phyloP scores from a whole-genome alignment of 106 monocot species.

The Acorus gramineus region DNA sequence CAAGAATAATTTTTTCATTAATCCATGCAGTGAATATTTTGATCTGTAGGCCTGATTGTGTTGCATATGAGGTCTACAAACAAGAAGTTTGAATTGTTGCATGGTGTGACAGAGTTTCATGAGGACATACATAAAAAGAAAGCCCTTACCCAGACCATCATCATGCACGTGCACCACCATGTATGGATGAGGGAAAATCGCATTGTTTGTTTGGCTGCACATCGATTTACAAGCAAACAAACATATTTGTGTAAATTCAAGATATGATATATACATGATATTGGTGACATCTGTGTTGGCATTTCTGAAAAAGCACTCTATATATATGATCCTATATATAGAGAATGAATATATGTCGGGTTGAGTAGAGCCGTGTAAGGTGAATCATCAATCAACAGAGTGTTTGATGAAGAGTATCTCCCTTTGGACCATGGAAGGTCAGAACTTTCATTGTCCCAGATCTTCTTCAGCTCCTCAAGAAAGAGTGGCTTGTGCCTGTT shows the following conservation, averaged over 20 bases:
- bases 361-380: constrained; percentile 7
- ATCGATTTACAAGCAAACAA: too few relatives aligned
- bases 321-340: neutral
- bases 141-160: neutral
- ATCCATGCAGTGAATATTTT: too few relatives aligned
- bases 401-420: neutral
- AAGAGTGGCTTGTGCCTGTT: constrained; percentile 5
- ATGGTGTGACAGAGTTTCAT: too few relatives aligned
- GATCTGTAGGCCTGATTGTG: too few relatives aligned
- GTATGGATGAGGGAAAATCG: neutral
- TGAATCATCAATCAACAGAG: constrained; percentile 5
- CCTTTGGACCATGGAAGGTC: neutral
- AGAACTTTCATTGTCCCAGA: neutral
- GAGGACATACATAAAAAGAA: neutral
- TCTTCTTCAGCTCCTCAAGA: constrained; percentile 5
- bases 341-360: neutral
- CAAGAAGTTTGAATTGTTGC: too few relatives aligned
- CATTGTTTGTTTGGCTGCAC: neutral
- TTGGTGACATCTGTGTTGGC: too few relatives aligned
- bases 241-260: too few relatives aligned
- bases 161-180: neutral
- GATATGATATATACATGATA: too few relatives aligned
- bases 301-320: too few relatives aligned
- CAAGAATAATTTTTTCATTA: too few relatives aligned
- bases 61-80: too few relatives aligned